These are phyloP conservation scores for Xylariaceae sp. DNA, from an alignment of 2,329 filamentous ascomycete genomes.

Conservation along the genomic window DNA sequence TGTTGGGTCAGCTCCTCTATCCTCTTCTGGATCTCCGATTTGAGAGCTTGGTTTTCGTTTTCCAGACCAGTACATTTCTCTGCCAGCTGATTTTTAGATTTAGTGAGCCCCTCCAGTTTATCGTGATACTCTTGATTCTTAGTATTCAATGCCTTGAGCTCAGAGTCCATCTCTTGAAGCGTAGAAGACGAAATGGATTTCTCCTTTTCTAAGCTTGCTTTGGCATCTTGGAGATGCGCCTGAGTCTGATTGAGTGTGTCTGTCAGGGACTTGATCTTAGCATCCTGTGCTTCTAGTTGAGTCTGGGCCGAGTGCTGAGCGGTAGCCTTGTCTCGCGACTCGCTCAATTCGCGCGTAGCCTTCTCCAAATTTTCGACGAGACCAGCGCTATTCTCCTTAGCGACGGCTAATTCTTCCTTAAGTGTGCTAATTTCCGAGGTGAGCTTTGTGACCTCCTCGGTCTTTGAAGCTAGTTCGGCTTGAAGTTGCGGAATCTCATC, in stretches of 20 bases:
- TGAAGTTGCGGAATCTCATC: constrained; percentile 85
- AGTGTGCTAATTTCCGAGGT: constrained; percentile 71
- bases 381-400: constrained; percentile 72
- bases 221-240: constrained; percentile 51
- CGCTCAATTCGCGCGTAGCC: constrained; percentile 66
- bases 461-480: constrained; percentile 71
- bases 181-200: constrained; percentile 31
- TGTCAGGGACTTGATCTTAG: constrained; percentile 57
- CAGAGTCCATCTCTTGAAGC: constrained; percentile 35
- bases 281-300: constrained; percentile 54
- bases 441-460: constrained; percentile 73
- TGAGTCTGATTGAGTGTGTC: constrained; percentile 53
- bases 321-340: constrained; percentile 49
- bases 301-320: constrained; percentile 54
- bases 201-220: constrained; percentile 44
- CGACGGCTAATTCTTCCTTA: constrained; percentile 71
- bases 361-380: constrained; percentile 71
- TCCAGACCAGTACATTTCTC: constrained; percentile 53
- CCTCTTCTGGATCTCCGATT: constrained; percentile 47
- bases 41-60: constrained; percentile 49
- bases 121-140: constrained; percentile 35
- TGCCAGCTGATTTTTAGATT: constrained; percentile 41
- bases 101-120: constrained; percentile 48
- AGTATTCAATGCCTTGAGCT: constrained; percentile 36
- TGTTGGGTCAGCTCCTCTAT: constrained; percentile 50